These are phyloP conservation scores for maize (Zea mays) DNA, from an alignment of 176 grass and related monocot genomes.

Conservation along the genomic window Zm-B73-REFERENCE-NAM-5.0 NC_050096.1:115179501-115180000, in stretches of 20 bases:
- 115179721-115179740: conserved; percentile 1
- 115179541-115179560: too few relatives aligned
- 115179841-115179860: conserved; percentile 80
- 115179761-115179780: conserved; percentile 18
- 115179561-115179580: too few relatives aligned
- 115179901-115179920: conserved; percentile 52
- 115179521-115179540: too few relatives aligned
- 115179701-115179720: background rate
- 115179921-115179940: conserved; percentile 70
- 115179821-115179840: conserved; percentile 91
- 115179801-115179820: conserved; percentile 86
- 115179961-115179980: conserved; percentile 90
- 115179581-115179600: too few relatives aligned
- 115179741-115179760: background rate
- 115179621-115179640: background rate
- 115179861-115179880: conserved; percentile 75
- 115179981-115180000: conserved; percentile 98
- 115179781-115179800: conserved; percentile 73
- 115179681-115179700: background rate
- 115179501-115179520: too few relatives aligned
- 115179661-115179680: too few relatives aligned
- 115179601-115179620: background rate
- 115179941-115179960: conserved; percentile 85
- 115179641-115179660: background rate
- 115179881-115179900: conserved; percentile 21